Base-by-base conservation (phyloP, 2,329 filamentous ascomycete genomes). In the Sclerotiophoma versabilis region DNA sequence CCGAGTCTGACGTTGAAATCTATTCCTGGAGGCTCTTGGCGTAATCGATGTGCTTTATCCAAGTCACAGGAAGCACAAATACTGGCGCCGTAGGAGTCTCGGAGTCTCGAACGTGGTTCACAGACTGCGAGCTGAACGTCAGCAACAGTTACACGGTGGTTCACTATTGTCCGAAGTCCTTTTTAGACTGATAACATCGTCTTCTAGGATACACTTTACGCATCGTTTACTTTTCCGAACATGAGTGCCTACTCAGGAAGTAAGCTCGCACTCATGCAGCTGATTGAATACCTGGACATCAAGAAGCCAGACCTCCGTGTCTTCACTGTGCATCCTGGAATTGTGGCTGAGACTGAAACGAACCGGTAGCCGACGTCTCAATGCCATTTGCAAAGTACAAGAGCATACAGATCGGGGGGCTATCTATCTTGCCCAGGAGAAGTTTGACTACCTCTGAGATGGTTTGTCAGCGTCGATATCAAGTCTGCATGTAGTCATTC, bases 401-500 rank as follows among this genome's bases (percentile, higher is more conserved):
- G n/a, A 34, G 42, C n/a, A 58, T 64, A 12, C 56, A 52, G 23
- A 57, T 56, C 2, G 60, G 64, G 7, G 59, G 57, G 1, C 39
- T 66, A 2, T 58, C 55, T 67, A 60, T 34, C 52, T 68, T 25
- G 50, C 59, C 12, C 56, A 57, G 5, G 12, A 46, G 3, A 57
- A 46, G 2, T 66, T 60, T 2, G 65, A 68, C n/a, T 67, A 55
- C 30, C 39, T 70, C 39, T 46, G 44, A 29, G 65, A 52, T 29
- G 36, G 44, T 52, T 64, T 27, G 26, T 65, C 26, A 64, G 60
- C 45, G 63, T 62, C 4, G 71, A 63, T n/a, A 73, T 69, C 60
- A 50, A 60, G 58, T 37, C 32, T 8, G 10, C 8, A 34, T 19
- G 10, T 45, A 25, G 6, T 8, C 17, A 14, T 46, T 37, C 36